Conservation (phyloP, 2,329 filamentous ascomycete species). For the Xylaria sp. region DNA sequence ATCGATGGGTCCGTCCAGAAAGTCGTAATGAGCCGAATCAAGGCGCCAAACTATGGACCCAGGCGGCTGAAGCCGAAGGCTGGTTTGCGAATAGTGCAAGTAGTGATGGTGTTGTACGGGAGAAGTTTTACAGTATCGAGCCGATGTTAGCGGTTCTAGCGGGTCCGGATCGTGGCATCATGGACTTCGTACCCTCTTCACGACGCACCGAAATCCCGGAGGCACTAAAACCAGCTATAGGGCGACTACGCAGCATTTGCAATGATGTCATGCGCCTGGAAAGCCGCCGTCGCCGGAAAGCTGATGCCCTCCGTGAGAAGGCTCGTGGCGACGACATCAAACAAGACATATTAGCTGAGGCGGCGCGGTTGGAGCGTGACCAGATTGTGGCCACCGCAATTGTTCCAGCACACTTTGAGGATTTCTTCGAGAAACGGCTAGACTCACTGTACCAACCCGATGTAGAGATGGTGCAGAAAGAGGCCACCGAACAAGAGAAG, state of each 20-base stretch:
- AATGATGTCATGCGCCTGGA: constrained; percentile 89
- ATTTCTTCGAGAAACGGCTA: constrained; percentile 85
- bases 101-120: constrained; percentile 72
- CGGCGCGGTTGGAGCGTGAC: constrained; percentile 84
- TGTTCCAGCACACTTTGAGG: constrained; percentile 89
- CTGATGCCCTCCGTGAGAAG: constrained; percentile 82
- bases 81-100: constrained; percentile 77
- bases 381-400: constrained; percentile 83
- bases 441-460: constrained; percentile 82
- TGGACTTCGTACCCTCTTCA: constrained; percentile 90
- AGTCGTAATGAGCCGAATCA: constrained; percentile 73
- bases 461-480: constrained; percentile 74
- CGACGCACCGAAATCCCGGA: constrained; percentile 82
- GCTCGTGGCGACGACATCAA: constrained; percentile 90
- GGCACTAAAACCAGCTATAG: constrained; percentile 81
- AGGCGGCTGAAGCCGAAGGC: constrained; percentile 82
- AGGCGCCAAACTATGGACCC: constrained; percentile 76
- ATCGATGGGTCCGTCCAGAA: constrained; percentile 79
- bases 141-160: constrained; percentile 79
- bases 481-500: constrained; percentile 79
- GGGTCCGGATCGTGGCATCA: constrained; percentile 81
- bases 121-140: constrained; percentile 82
- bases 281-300: constrained; percentile 79
- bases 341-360: constrained; percentile 82
- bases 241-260: constrained; percentile 78